Evolutionary conservation across 306 rosid genomes (phyloP).

Genomic region (Carpinus viminea): DNA sequence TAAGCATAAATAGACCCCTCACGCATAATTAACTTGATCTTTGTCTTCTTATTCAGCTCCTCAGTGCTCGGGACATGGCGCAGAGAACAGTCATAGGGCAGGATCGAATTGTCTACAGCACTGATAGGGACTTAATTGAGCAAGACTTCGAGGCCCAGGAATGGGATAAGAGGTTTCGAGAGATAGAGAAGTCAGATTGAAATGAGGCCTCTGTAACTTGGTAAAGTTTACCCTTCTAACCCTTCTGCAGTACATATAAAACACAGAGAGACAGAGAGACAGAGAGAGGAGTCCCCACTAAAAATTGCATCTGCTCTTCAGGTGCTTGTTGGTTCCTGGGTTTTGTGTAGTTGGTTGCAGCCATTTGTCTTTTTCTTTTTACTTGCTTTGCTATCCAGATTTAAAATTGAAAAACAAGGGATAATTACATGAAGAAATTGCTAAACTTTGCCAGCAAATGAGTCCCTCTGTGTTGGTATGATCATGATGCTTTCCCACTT

Average conservation of each 20-base stretch:
- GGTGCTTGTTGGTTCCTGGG: neutral
- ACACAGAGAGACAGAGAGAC: neutral
- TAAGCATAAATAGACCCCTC: conserved; percentile 8
- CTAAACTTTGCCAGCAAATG: neutral
- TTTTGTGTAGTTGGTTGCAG: too few relatives aligned
- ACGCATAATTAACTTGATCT: conserved; percentile 18
- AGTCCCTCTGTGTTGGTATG: neutral
- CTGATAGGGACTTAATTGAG: conserved; percentile 87
- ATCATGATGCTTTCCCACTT: neutral
- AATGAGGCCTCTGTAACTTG: conserved; percentile 16
- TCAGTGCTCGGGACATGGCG: conserved; percentile 93
- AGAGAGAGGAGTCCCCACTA: neutral
- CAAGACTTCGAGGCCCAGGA: conserved; percentile 79
- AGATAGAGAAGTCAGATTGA: conserved; percentile 76
- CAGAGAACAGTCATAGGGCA: conserved; percentile 77
- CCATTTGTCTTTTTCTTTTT: too few relatives aligned
- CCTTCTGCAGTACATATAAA: neutral
- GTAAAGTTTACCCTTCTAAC: conserved; percentile 19
- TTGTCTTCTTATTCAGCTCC: conserved; percentile 55
- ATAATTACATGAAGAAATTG: neutral
- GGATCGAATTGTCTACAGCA: conserved; percentile 91
- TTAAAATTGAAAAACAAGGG: neutral
- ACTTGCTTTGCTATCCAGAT: too few relatives aligned
- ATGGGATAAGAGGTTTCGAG: conserved; percentile 87
- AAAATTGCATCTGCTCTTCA: neutral